These are phyloP conservation scores for Eimeria falciformis DNA, from an alignment of 169 alveolate genomes.

Conservation along the genomic window DNA sequence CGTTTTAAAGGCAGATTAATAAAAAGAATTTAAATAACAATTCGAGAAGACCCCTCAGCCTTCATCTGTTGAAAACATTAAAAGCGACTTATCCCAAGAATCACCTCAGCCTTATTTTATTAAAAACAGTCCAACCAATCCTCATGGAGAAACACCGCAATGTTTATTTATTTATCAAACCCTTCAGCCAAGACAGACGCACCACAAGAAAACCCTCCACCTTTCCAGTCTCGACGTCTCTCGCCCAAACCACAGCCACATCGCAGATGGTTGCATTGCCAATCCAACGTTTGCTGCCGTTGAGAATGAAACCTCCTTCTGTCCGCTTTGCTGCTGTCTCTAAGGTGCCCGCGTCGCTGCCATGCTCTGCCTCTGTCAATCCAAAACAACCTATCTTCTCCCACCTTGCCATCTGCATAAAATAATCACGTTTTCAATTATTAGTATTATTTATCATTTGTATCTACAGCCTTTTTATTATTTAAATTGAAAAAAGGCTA, in stretches of 20 bases:
- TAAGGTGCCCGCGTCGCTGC: slow-evolving; percentile 89
- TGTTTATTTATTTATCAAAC: no score
- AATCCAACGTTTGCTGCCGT: slow-evolving; percentile 91
- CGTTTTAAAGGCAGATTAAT: no score
- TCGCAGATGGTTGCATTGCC: slow-evolving; percentile 88
- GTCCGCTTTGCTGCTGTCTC: slow-evolving; percentile 80
- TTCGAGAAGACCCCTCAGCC: no score
- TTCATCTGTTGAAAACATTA: no score
- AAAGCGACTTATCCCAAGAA: no score
- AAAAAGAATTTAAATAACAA: no score
- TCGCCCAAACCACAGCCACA: slow-evolving; percentile 87
- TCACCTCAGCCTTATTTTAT: no score
- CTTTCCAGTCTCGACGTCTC: slow-evolving; percentile 80
- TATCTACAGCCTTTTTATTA: neutral
- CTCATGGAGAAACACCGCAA: no score
- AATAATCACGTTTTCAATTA: no score
- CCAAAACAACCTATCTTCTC: slow-evolving; percentile 86
- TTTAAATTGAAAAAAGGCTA: neutral
- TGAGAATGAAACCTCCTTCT: slow-evolving; percentile 83
- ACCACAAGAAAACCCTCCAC: slow-evolving; percentile 83
- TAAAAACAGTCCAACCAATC: no score
- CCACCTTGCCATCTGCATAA: slow-evolving; percentile 68
- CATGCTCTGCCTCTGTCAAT: slow-evolving; percentile 89
- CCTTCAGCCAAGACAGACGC: no score
- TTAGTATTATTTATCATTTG: neutral